Evolutionary conservation across 1,139 yeast species (phyloP), one percentile per base, ranked within the genome.

Genomic region (Hansenula lynferdii): DNA sequence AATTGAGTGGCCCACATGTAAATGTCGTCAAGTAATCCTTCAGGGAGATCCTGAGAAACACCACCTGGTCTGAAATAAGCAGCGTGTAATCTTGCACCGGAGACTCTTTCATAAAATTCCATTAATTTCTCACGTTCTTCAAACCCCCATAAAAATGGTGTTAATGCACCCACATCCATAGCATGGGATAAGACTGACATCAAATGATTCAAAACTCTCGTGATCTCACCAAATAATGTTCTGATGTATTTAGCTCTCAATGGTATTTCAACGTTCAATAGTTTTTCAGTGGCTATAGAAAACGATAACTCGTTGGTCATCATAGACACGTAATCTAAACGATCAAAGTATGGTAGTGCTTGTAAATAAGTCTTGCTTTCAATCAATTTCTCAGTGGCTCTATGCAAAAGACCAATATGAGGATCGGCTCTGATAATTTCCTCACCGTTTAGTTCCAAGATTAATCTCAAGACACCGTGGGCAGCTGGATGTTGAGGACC

Each of bases 401-500:
- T 74, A 64, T 85, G 95, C 56, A 85, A 73, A 57, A 85, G 70
- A 34, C 95, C 95, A 48, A 85, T 85, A 61, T 85, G 96, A 36
- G 96, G 95, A 61, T 85, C 95, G 8, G 92, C 75, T 54, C 96
- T 75, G 42, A 85, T 77, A 53, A 86, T 82, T 63, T 86, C 95
- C 64, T 85, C 96, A 50, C 96, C 95, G 57, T 84, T 85, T 50
- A 86, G 72, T 67, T 85, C 96, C 56, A 85, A 70, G 64, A 85
- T 85, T 63, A 85, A 72, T 59, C 96, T 77, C 69, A 85, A 72
- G 66, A 85, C 96, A 49, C 96, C 96, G 68, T 85, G 96, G 34
- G 95, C 95, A 45, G 96, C 96, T 24, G 96, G 96, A 70, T 85
- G 96, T 66, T 85, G 96, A 32, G 96, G 95, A 29, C 95, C 96